Percentiles rank a stretch among this genome's conserved stretches.
phyloP scores from a whole-genome alignment of 2,329 filamentous ascomycete species.

The Phialophora tarda region DNA sequence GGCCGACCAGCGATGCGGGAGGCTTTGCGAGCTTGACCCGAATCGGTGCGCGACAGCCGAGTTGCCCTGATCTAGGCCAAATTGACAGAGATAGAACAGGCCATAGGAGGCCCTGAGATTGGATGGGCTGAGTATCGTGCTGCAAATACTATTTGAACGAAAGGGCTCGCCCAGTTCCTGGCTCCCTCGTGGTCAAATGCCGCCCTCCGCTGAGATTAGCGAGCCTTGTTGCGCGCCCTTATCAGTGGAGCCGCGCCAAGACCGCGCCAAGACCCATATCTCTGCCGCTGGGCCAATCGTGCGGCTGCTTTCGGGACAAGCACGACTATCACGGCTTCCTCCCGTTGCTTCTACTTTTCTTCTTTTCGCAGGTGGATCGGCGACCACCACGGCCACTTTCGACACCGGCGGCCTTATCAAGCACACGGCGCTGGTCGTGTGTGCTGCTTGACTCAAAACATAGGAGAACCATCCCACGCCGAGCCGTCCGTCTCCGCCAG shows the following conservation, averaged over 20 bases:
- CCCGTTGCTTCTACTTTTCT: conserved; percentile 12
- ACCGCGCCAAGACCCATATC: conserved; percentile 25
- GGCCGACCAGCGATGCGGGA: conserved; percentile 1
- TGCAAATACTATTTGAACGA: conserved; percentile 23
- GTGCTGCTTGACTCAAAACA: not conserved
- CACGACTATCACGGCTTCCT: conserved; percentile 16
- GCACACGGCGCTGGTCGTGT: not conserved
- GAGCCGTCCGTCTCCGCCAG: not conserved
- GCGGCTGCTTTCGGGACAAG: conserved; percentile 9
- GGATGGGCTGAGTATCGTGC: conserved; percentile 1
- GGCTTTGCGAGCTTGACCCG: conserved; percentile 18
- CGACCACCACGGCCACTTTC: not conserved
- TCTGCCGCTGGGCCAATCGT: conserved; percentile 23
- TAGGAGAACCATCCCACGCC: not conserved
- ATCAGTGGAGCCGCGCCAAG: conserved; percentile 32
- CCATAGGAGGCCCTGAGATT: conserved; percentile 15
- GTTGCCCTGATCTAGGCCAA: conserved; percentile 16
- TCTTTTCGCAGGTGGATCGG: conserved; percentile 8
- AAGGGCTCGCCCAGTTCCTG: conserved; percentile 5
- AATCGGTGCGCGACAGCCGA: conserved; percentile 19
- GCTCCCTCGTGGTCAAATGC: conserved; percentile 12
- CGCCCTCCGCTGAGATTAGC: conserved; percentile 22
- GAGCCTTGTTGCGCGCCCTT: conserved; percentile 27
- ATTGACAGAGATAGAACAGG: conserved; percentile 16
- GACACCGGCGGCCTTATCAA: not conserved